A percentile compares a stretch with the other conserved stretches of the same genome.
These are phyloP conservation scores for Ceratocystis colombiana DNA, from an alignment of 2,329 filamentous ascomycete species.

Conservation along the genomic window DNA sequence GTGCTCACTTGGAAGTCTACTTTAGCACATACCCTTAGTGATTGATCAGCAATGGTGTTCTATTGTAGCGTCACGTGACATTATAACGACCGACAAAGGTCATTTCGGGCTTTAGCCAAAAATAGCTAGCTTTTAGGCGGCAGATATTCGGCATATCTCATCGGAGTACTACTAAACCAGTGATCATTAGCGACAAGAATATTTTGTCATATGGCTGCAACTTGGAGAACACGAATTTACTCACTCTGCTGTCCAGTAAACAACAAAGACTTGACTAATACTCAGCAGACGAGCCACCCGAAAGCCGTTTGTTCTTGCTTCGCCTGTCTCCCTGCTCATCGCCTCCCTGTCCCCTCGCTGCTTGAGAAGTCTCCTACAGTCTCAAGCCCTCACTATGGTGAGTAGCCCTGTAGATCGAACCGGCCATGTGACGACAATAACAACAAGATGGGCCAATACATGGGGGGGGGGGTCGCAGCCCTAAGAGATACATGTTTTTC, in stretches of 20 bases:
- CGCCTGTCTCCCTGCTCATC: background rate
- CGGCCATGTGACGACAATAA: background rate
- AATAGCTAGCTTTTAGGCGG: background rate
- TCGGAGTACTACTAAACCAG: background rate
- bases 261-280: background rate
- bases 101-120: background rate
- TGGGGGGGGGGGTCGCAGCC: too few species aligned
- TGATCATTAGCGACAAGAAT: conserved; percentile 12
- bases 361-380: background rate
- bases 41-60: background rate
- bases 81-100: too few species aligned
- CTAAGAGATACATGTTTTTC: background rate
- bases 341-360: background rate
- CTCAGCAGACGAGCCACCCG: background rate
- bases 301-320: background rate
- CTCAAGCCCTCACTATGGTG: conserved; percentile 17
- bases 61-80: too few species aligned
- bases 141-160: background rate
- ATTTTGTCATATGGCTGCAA: conserved; percentile 5
- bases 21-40: too few species aligned
- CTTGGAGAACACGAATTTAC: background rate
- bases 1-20: background rate
- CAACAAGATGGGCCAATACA: background rate
- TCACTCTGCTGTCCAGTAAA: background rate
- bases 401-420: background rate